Evolutionary conservation across 1,284 basidiomycete species (phyloP).

Genomic region (Papiliotrema laurentii): DNA sequence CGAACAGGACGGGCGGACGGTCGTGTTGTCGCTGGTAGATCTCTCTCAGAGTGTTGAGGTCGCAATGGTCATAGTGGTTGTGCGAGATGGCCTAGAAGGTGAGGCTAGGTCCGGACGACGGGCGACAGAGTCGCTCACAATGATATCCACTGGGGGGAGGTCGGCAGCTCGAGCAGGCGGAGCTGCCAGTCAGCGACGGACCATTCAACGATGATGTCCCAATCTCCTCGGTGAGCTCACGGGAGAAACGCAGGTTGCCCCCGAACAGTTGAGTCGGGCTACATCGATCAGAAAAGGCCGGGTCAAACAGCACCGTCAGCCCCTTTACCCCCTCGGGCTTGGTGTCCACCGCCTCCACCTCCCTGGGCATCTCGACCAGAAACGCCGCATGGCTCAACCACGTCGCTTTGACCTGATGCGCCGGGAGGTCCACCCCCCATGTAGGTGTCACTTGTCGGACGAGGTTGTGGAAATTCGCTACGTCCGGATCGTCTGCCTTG

Average conservation of each 20-base stretch:
- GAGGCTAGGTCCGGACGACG: no score
- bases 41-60: conserved; percentile 55
- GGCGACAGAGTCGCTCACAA: conserved; percentile 55
- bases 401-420: conserved; percentile 56
- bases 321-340: conserved; percentile 53
- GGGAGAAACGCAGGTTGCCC: conserved; percentile 57
- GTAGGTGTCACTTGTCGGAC: conserved; percentile 30
- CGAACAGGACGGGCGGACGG: conserved; percentile 58
- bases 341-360: not conserved
- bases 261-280: conserved; percentile 57
- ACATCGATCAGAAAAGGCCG: conserved; percentile 63
- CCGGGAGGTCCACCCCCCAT: conserved; percentile 17
- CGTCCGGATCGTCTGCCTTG: conserved; percentile 4
- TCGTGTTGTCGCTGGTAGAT: conserved; percentile 28
- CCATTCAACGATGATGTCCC: not conserved
- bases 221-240: conserved; percentile 39
- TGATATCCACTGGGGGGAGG: conserved; percentile 61
- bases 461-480: conserved; percentile 7
- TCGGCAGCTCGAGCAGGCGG: conserved; percentile 59
- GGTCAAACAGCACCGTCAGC: conserved; percentile 64
- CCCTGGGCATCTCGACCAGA: conserved; percentile 59
- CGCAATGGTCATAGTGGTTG: conserved; percentile 67
- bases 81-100: conserved; percentile 49
- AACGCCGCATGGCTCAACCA: conserved; percentile 71
- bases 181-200: conserved; percentile 39